A percentile compares a stretch with the other conserved stretches of the same genome.
Conservation (phyloP, 306 rosid genomes). For the Cajanus cajan region DNA sequence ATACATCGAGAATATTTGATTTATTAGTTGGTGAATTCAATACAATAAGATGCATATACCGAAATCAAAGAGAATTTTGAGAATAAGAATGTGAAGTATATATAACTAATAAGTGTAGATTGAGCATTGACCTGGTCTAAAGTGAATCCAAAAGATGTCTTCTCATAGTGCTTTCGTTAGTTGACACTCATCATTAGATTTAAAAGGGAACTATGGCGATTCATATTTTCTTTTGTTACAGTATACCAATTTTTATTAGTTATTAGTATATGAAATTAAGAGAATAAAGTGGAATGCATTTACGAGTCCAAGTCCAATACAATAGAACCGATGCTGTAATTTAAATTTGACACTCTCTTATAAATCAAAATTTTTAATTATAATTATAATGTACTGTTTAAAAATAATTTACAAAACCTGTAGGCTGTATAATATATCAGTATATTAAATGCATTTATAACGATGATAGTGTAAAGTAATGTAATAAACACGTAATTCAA, state of each 20-base stretch:
- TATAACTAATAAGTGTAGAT: neutral
- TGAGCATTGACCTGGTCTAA: conserved; percentile 24
- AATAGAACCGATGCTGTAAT: neutral
- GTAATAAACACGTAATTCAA: neutral
- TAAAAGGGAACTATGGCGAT: neutral
- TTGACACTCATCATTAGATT: conserved; percentile 1
- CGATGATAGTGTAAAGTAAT: neutral
- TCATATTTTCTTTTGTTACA: neutral
- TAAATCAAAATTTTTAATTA: neutral
- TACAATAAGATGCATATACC: conserved; percentile 2
- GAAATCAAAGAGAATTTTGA: neutral
- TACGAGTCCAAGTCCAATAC: neutral
- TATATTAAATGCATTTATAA: neutral
- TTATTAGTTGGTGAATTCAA: conserved; percentile 21
- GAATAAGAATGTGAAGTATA: conserved; percentile 1
- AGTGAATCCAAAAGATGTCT: neutral
- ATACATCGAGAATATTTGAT: conserved; percentile 28
- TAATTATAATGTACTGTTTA: neutral
- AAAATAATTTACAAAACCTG: neutral
- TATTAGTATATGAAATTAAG: neutral
- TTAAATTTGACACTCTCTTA: neutral
- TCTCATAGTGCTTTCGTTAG: neutral
- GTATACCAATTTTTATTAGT: neutral
- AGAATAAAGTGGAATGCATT: neutral
- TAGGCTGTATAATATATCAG: neutral